These are phyloP conservation scores for Nicotiana tabacum DNA, from an alignment of 257 asterid species.

Conservation along the genomic window DNA sequence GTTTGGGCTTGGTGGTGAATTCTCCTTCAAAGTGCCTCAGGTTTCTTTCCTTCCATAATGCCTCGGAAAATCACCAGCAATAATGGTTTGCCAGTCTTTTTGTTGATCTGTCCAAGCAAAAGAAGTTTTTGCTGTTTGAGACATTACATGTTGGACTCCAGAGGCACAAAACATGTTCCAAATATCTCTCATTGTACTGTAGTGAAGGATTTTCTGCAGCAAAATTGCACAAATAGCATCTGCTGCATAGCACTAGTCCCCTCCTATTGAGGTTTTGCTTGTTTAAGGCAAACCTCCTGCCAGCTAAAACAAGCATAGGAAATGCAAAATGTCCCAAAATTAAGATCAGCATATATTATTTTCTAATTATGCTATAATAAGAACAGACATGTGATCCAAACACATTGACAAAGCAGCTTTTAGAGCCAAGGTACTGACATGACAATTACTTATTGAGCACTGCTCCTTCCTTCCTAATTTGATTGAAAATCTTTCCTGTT, in stretches of 20 bases:
- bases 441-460: not conserved
- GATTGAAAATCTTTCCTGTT: not conserved
- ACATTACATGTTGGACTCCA: not conserved
- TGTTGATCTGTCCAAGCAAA: not conserved
- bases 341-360: not conserved
- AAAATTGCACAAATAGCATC: not conserved
- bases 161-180: not conserved
- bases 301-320: not conserved
- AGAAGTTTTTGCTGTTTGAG: not conserved
- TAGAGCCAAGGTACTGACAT: not conserved
- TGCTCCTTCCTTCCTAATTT: not conserved
- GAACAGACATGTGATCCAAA: not conserved
- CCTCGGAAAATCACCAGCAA: not conserved
- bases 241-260: not conserved
- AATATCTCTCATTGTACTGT: not conserved
- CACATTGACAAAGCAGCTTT: not conserved
- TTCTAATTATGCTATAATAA: not conserved
- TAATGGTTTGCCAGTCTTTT: not conserved
- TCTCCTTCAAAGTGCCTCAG: not conserved
- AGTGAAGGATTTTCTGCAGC: not conserved
- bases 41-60: slow-evolving; percentile 1
- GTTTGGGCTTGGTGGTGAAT: not conserved
- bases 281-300: not conserved
- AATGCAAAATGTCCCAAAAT: not conserved
- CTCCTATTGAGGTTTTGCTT: not conserved